Base-by-base conservation (phyloP, 75 land plant species). In the Gnetum montanum region DNA sequence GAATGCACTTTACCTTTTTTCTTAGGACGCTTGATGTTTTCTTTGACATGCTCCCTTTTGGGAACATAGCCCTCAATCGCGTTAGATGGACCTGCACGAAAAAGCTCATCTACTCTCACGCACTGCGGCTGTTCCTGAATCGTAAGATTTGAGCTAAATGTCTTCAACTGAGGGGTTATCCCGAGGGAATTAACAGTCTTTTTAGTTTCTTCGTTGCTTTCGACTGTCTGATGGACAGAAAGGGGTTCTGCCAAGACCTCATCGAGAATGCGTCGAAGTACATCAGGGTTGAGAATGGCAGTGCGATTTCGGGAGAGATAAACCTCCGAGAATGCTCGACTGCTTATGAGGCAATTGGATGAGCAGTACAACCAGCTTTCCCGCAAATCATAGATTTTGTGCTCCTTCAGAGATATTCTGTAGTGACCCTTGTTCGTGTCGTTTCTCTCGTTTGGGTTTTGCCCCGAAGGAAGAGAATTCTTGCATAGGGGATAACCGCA, bases 41-140 rank as follows among this genome's bases (percentile, higher is more conserved):
- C n/a, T n/a, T n/a, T n/a, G n/a, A n/a, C n/a, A n/a, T 34, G 55
- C 6, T 38, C 31, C 0, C 52, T 26, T 11, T 34, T 61, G 8
- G 97, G 93, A 31, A 84, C 78, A 69, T 84, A 92, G 0, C 97
- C 97, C 58, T 92, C 97, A 59, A 92, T 76, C 12, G 97, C 88
- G 75, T 79, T 60, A 0, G 93, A 61, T 12, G 80, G 73, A 15
- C 90, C 90, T 4, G 33, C 50, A 41, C 16, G 16, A 24, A 24
- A 20, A 40, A 16, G 26, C 12, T 54, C 37, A 22, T 31, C 31
- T 31, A 19, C 37, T 11, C 4, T 36, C 10, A 1, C 37, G 6
- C 58, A 13, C 26, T 71, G 67, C 23, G 69, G 73, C 27, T 64
- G 78, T 56, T 78, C 85, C 53, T 57, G 43, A 55, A 84, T 84